Conservation (phyloP, 2,329 filamentous ascomycete species). For the Pestalotiopsis sp. region DNA sequence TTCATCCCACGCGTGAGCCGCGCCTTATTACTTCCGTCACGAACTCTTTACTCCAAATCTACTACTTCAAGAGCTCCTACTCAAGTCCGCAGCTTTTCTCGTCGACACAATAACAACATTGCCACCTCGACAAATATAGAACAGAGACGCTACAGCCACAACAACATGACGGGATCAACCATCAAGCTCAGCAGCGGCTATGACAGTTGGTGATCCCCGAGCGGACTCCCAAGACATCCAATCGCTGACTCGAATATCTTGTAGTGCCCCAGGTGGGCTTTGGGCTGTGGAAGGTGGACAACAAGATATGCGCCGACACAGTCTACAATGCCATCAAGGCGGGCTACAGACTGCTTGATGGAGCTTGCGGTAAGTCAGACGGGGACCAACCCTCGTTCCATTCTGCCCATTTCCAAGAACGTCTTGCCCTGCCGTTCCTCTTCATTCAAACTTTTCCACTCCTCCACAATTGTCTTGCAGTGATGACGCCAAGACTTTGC, state of each 20-base stretch:
- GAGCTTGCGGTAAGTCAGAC: constrained; percentile 56
- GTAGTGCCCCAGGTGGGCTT: constrained; percentile 73
- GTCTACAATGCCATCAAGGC: constrained; percentile 76
- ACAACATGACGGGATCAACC: constrained; percentile 37
- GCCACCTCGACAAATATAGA: not conserved
- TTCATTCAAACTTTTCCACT: not conserved
- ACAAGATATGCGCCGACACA: constrained; percentile 71
- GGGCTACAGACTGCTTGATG: constrained; percentile 64
- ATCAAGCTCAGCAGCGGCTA: constrained; percentile 68
- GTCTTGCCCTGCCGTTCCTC: not conserved
- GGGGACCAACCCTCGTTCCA: not conserved
- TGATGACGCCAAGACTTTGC: not conserved
- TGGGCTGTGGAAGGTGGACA: constrained; percentile 83
- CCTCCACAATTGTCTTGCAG: not conserved
- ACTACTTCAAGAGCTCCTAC: not conserved
- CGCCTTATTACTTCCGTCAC: not conserved
- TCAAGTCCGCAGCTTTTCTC: not conserved
- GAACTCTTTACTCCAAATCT: not conserved
- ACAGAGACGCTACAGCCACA: not conserved
- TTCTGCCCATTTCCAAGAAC: not conserved
- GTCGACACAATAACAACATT: not conserved
- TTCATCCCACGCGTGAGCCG: not conserved
- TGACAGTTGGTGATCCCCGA: constrained; percentile 45
- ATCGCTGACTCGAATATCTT: not conserved
- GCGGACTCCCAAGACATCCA: not conserved